Conservation (phyloP, 148 eudicot species). For the Diospyros lotus region DNA sequence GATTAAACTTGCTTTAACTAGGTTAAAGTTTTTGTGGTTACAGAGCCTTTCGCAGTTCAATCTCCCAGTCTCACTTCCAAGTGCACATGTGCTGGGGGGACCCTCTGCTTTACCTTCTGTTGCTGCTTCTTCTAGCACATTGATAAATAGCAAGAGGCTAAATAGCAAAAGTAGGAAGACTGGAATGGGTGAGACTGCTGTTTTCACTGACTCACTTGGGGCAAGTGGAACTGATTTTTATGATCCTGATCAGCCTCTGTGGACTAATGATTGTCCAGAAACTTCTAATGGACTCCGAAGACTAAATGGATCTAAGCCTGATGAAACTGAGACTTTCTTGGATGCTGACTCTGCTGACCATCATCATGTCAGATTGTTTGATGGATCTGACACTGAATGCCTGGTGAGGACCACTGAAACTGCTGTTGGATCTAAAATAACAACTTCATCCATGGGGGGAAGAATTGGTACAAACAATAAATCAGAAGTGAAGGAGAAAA, state of each 20-base stretch:
- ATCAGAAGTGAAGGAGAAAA: slow-evolving; percentile 40
- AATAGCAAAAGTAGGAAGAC: slow-evolving; percentile 48
- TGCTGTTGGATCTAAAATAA: slow-evolving; percentile 45
- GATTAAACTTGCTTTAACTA: neutral
- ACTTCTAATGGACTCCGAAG: slow-evolving; percentile 46
- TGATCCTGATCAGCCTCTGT: slow-evolving; percentile 97
- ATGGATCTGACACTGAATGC: slow-evolving; percentile 28
- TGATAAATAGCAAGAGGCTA: slow-evolving; percentile 38
- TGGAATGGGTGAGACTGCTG: slow-evolving; percentile 42
- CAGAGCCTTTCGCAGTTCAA: slow-evolving; percentile 98
- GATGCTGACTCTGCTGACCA: slow-evolving; percentile 42
- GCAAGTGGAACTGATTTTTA: slow-evolving; percentile 73
- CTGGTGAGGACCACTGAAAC: slow-evolving; percentile 31
- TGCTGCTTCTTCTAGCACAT: slow-evolving; percentile 40
- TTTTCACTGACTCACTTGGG: slow-evolving; percentile 31
- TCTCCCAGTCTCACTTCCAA: slow-evolving; percentile 88
- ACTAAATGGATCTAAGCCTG: slow-evolving; percentile 38
- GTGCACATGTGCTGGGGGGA: slow-evolving; percentile 54
- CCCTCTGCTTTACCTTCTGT: slow-evolving; percentile 56
- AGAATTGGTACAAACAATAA: slow-evolving; percentile 51
- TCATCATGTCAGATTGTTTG: slow-evolving; percentile 12
- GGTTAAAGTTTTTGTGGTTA: slow-evolving; percentile 20
- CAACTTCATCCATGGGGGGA: slow-evolving; percentile 55
- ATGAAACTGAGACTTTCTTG: slow-evolving; percentile 41
- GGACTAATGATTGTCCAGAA: slow-evolving; percentile 60